Conservation (phyloP, 495 filamentous ascomycete species). For the Lineolata rhizophorae region DNA sequence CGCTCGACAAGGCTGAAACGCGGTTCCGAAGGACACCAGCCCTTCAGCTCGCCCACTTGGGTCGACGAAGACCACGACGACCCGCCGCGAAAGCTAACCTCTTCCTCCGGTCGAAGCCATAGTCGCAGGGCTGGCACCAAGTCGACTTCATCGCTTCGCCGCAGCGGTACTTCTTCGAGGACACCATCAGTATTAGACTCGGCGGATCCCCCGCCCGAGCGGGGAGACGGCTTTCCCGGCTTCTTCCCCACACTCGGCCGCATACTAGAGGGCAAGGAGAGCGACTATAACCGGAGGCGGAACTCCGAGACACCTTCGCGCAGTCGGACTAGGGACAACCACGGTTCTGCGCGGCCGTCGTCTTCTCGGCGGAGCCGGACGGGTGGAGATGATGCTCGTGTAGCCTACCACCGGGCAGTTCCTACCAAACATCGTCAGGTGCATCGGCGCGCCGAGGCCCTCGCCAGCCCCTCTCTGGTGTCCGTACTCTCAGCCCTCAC, state of each 20-base stretch:
- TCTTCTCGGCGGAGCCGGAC: slow-evolving; percentile 6
- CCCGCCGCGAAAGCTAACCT: no score
- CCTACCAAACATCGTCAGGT: neutral
- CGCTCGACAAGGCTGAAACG: no score
- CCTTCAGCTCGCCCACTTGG: no score
- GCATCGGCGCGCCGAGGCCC: slow-evolving; percentile 9
- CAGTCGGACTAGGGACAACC: slow-evolving; percentile 1
- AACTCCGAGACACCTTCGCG: neutral
- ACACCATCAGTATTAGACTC: no score
- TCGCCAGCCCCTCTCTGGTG: slow-evolving; percentile 15
- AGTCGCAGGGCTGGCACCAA: no score
- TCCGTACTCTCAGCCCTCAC: slow-evolving; percentile 16
- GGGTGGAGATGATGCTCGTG: slow-evolving; percentile 6
- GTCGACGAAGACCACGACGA: no score
- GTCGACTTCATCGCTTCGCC: no score
- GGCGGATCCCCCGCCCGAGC: no score
- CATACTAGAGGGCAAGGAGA: slow-evolving; percentile 1
- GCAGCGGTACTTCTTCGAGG: no score
- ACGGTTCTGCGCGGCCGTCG: slow-evolving; percentile 2
- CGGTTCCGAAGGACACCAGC: no score
- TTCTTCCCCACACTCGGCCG: neutral
- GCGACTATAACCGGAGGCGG: neutral
- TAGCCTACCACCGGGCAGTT: slow-evolving; percentile 2
- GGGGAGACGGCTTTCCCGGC: no score
- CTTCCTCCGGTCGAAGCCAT: no score